Conservation (phyloP, 2,329 filamentous ascomycete species). For the Calonectria fujianensis region DNA sequence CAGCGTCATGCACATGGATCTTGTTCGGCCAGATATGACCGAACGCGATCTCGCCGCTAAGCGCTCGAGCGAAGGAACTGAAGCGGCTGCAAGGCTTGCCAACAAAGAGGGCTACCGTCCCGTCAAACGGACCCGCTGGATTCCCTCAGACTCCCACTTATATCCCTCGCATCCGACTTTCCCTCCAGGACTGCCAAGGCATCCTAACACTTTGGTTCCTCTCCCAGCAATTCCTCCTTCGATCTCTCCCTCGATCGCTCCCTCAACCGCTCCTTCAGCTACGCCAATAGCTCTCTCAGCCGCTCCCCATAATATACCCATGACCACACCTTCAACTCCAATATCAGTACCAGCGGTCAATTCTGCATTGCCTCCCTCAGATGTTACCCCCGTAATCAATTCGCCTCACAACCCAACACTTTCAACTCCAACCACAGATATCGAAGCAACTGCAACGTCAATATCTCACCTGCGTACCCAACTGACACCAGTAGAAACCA, state of each 20-base stretch:
- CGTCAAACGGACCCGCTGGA: conserved; percentile 64
- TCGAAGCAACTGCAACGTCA: conserved; percentile 19
- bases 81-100: conserved; percentile 73
- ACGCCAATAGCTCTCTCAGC: conserved; percentile 11
- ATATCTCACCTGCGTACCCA: conserved; percentile 41
- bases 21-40: conserved; percentile 67
- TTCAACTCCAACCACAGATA: conserved; percentile 1
- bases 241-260: not conserved
- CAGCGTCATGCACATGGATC: conserved; percentile 77
- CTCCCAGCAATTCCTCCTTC: conserved; percentile 6
- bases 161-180: conserved; percentile 17
- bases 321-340: conserved; percentile 1
- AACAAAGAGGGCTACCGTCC: conserved; percentile 73
- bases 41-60: conserved; percentile 74
- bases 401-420: not conserved
- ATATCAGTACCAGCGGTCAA: not conserved
- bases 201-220: conserved; percentile 28
- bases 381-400: not conserved
- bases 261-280: conserved; percentile 14
- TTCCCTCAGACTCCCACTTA: conserved; percentile 42
- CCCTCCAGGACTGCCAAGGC: not conserved
- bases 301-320: not conserved
- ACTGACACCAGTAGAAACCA: conserved; percentile 67
- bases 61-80: conserved; percentile 77
- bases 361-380: conserved; percentile 1